phyloP scores from a whole-genome alignment of 192 early-diverging fungal genomes.

The Coemansia sp. region DNA sequence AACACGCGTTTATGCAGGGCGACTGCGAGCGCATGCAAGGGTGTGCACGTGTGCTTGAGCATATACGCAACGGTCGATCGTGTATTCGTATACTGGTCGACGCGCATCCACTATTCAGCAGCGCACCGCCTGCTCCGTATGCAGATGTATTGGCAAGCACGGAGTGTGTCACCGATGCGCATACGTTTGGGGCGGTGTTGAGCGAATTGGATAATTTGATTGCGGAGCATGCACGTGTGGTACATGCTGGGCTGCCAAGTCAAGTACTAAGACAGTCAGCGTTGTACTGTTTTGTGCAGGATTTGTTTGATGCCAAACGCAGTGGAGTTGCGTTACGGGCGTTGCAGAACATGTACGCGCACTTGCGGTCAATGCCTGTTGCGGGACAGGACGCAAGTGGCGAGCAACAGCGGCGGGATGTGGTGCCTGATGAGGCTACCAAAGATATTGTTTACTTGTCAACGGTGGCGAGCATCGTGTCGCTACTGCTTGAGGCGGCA shows the following conservation, averaged over 20 bases:
- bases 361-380: conserved; percentile 29
- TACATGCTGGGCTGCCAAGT: conserved; percentile 19
- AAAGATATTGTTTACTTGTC: conserved; percentile 42
- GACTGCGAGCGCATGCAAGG: conserved; percentile 24
- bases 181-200: conserved; percentile 35
- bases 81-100: conserved; percentile 36
- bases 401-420: neutral
- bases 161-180: conserved; percentile 14
- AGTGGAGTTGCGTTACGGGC: conserved; percentile 17
- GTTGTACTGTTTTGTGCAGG: conserved; percentile 29
- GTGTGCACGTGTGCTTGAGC: conserved; percentile 22
- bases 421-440: conserved; percentile 41
- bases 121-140: neutral
- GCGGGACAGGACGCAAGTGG: neutral
- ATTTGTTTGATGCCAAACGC: conserved; percentile 19
- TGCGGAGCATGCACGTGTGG: conserved; percentile 33
- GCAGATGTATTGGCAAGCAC: neutral
- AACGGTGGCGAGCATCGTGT: conserved; percentile 38
- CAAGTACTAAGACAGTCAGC: conserved; percentile 18
- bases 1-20: conserved; percentile 12
- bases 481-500: conserved; percentile 22
- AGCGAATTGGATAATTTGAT: conserved; percentile 19
- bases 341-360: conserved; percentile 24
- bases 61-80: conserved; percentile 35
- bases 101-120: conserved; percentile 35